Base-by-base conservation (phyloP, 2,329 filamentous ascomycete species). In the Daldinia eschscholtzii region DNA sequence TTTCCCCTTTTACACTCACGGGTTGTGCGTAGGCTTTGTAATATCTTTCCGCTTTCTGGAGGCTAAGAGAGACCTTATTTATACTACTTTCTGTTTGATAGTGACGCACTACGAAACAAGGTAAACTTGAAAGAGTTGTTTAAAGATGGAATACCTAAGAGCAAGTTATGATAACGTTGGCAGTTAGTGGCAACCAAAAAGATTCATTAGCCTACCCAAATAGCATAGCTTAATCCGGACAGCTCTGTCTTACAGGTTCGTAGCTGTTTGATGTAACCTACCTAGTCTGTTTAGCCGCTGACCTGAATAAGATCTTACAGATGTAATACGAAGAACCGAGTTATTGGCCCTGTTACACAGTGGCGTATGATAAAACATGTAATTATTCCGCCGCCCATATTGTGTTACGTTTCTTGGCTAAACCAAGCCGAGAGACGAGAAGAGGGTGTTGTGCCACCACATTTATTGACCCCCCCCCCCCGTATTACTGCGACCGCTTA, bases 391-490 rank as follows among this genome's bases (percentile, higher is more conserved):
- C 61, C 41, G 48, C 41, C 41, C 26, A 50, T 52, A 41, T 42
- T 58, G 52, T 56, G 55, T 42, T 39, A 13, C 41, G 23, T 60
- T 48, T 35, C 23, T 57, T 55, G 39, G 46, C 59, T 56, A 15
- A 53, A 26, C 20, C 33, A 35, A 48, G 42, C 28, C 23, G 48
- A 41, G 41, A 41, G 20, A 23, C 20, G 20, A n/a, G 44, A 41
- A 41, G 33, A 57, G 18, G 30, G 28, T 55, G 52, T 52, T 44
- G 39, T 62, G 59, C n/a, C 18, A 65, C 61, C 33, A 61, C 35
- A 61, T 56, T 44, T 55, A 28, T 44, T 41, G 28, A n/a, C 13
- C 33, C 33, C 10, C 33, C 33, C 33, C 33, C 33, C 42, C 50
- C 30, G n/a, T 37, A 37, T 26, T 55, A 37, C 52, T 37, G 10